Evolutionary conservation across 768 basidiomycete genomes (phyloP), one percentile per base, ranked within the genome.

Genomic region (Crassisporium funariophilum): DNA sequence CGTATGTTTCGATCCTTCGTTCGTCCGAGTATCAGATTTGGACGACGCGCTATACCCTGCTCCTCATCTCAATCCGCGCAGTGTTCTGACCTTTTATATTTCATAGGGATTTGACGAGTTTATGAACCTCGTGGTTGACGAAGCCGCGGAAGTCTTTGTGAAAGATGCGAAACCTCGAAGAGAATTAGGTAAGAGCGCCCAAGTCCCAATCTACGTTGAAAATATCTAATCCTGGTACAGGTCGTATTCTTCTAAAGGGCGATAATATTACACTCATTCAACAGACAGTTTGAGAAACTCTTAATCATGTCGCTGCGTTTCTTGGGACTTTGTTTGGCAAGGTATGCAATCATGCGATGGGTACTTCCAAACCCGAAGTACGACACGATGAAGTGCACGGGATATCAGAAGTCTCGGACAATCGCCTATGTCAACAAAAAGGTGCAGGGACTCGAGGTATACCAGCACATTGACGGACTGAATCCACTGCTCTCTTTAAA

Each of bases 181-280:
- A 68, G 84, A 91, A 52, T 75, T 98, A 31, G 95, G 94, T 93
- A 54, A 46, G 81, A 68, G 27, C 9, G n/a, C n/a, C n/a, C 23
- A 46, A 34, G 8, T 33, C 36, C 33, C n/a, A 33, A 11, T 2
- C 16, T 41, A 40, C 42, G 49, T 36, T 43, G 13, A 17, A 11
- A 22, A 46, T 46, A 19, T n/a, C 3, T 20, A 22, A 56, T 41
- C 19, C 49, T 25, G 34, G 25, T 48, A 9, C 58, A 98, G 95
- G 95, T 15, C 91, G 95, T 47, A 91, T 98, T 66, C 76, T 98
- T 56, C 76, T 98, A 54, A 98, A 98, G 70, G 95, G 95, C 49
- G 95, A 98, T 65, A 97, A 95, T 65, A 98, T 98, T 62, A 98
- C 95, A n/a, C 81, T 95, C 44, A 95, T 98, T 64, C 92, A 95